Evolutionary conservation across 805 yeast genomes (phyloP), one percentile per base, ranked within the genome.

Genomic region (Debaryomyces prosopidis): DNA sequence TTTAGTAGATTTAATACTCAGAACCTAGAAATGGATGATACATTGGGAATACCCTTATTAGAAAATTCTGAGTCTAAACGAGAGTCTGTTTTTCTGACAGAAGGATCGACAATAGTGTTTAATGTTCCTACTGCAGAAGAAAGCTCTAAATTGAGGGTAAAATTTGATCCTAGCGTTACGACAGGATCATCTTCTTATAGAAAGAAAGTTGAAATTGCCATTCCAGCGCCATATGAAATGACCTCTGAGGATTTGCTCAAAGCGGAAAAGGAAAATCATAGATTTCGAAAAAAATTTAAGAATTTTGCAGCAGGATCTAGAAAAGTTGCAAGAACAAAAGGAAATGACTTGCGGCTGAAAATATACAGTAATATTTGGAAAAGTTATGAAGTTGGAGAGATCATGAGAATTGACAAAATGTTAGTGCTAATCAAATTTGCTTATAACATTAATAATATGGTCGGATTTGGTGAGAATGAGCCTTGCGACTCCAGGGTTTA

Each of bases 321-420:
- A 40, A 61, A 59, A 2, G 52, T 44, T 18, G 62, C 66, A 2
- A 47, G 42, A 23, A 36, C 37, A 4, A 55, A 44, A 3, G 53
- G 52, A 10, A 42, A 49, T 26, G 58, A 51, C 27, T 40, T 66
- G 30, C 50, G 61, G 19, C 44, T 44, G 18, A 55, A 46, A 35
- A 36, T 71, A 5, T 50, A 51, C 20, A 44, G 54, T 8, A 40
- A 52, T 4, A 42, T 69, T 4, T 62, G 73, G 36, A 57, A 58
- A 20, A 55, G 53, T 10, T 75, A 69, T 47, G 51, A 66, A 14
- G 68, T 66, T 1, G 96, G 95, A 3, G 85, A 84, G 43, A 75
- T 88, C 11, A 68, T 90, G 3, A 77, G 81, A 47, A 65, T 78
- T 49, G 91, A 86, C 46, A 81, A 77, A 55, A 81, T 87, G 81